phyloP scores from a whole-genome alignment of 108 stramenopile genomes.

The Asterionellopsis glacialis region DNA sequence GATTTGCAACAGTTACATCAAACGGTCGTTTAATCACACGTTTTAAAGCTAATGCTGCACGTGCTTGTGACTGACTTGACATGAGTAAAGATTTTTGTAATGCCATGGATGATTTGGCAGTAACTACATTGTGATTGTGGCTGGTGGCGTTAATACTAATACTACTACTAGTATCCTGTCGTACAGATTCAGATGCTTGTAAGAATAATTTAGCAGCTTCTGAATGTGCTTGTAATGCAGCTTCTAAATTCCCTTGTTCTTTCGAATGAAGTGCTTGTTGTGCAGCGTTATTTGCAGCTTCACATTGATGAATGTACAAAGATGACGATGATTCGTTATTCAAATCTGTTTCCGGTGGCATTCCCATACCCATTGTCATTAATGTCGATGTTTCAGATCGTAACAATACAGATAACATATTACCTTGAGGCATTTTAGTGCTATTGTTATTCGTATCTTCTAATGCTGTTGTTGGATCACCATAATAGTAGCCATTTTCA shows the following conservation, averaged over 20 bases:
- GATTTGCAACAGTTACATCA: constrained; percentile 1
- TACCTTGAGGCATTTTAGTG: constrained; percentile 1
- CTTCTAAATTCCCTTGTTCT: constrained; percentile 27
- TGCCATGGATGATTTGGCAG: constrained; percentile 7
- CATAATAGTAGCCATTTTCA: too few relatives aligned
- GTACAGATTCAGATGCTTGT: constrained; percentile 26
- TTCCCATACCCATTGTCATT: neutral
- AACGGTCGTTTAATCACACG: constrained; percentile 18
- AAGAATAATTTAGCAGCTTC: constrained; percentile 37
- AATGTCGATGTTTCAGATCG: neutral
- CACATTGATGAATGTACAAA: constrained; percentile 9
- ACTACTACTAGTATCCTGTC: constrained; percentile 24
- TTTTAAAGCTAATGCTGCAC: constrained; percentile 38
- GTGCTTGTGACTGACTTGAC: constrained; percentile 57
- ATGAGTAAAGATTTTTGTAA: constrained; percentile 43
- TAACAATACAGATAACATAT: neutral
- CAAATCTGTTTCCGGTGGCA: neutral
- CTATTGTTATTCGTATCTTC: constrained; percentile 13
- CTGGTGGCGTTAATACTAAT: too few relatives aligned
- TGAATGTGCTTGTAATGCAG: constrained; percentile 34
- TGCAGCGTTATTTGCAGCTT: constrained; percentile 29
- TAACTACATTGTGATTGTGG: neutral
- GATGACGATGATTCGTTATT: neutral
- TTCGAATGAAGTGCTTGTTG: constrained; percentile 27
- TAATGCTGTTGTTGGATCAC: constrained; percentile 1